phyloP scores from a whole-genome alignment of 2,329 filamentous ascomycete genomes.

The Phialocephala subalpina region DNA sequence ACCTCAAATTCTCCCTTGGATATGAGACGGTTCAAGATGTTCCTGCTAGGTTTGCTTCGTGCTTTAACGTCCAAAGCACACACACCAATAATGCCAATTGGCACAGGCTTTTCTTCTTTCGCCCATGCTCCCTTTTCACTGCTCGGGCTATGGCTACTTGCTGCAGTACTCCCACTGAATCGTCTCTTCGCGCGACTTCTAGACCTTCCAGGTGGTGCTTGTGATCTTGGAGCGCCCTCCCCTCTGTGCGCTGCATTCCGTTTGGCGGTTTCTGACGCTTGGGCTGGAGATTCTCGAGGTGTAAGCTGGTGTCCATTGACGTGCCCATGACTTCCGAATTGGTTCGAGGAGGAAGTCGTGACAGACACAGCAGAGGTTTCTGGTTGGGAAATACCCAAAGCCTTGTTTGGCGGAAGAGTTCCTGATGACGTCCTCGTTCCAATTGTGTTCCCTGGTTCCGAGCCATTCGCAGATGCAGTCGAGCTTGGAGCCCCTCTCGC shows the following conservation, averaged over 20 bases:
- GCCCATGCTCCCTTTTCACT: constrained; percentile 67
- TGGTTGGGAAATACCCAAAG: constrained; percentile 48
- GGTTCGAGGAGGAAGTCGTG: constrained; percentile 57
- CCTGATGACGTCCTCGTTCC: constrained; percentile 35
- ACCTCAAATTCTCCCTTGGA: constrained; percentile 94
- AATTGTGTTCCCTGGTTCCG: constrained; percentile 49
- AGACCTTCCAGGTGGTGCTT: constrained; percentile 59
- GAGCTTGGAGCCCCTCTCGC: constrained; percentile 56
- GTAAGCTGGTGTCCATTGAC: constrained; percentile 55
- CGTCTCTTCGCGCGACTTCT: constrained; percentile 76
- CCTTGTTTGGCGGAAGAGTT: constrained; percentile 32
- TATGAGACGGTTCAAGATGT: constrained; percentile 92
- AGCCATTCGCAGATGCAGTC: constrained; percentile 60
- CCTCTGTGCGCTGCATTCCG: constrained; percentile 42
- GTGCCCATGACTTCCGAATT: constrained; percentile 51
- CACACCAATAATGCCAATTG: constrained; percentile 81
- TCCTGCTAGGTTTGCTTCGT: constrained; percentile 94
- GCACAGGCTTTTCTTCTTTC: constrained; percentile 65
- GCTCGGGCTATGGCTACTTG: constrained; percentile 82
- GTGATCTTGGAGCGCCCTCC: constrained; percentile 45
- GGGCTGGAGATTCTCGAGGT: constrained; percentile 40
- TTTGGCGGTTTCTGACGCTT: constrained; percentile 43
- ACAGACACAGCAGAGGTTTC: constrained; percentile 63
- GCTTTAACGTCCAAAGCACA: constrained; percentile 97
- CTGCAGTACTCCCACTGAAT: constrained; percentile 82